These are phyloP conservation scores for Suhomyces canberraensis DNA, from an alignment of 805 yeast species.

Conservation along the genomic window DNA sequence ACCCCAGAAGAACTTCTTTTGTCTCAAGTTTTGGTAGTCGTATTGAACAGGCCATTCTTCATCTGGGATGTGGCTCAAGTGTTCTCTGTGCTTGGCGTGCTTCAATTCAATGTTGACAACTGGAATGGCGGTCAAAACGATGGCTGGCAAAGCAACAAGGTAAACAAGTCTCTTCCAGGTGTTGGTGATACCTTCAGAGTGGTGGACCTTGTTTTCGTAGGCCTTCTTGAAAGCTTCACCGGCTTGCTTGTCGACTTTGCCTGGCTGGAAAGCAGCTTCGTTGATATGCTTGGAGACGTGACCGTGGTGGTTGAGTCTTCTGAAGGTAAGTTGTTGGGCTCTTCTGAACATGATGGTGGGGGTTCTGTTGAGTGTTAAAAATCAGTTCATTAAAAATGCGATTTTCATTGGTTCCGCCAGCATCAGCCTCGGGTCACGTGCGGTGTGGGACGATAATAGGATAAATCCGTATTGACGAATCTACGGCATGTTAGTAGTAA, in stretches of 20 bases:
- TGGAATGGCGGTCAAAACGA: slow-evolving; percentile 72
- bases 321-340: slow-evolving; percentile 34
- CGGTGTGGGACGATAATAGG: too few relatives aligned
- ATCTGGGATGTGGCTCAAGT: slow-evolving; percentile 68
- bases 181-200: slow-evolving; percentile 70
- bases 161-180: slow-evolving; percentile 85
- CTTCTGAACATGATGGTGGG: slow-evolving; percentile 32
- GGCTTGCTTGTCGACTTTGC: slow-evolving; percentile 51
- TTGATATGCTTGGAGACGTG: slow-evolving; percentile 40
- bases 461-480: too few relatives aligned
- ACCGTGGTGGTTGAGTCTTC: slow-evolving; percentile 40
- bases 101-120: slow-evolving; percentile 78
- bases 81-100: slow-evolving; percentile 89
- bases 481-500: too few relatives aligned
- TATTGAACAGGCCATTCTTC: slow-evolving; percentile 92
- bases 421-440: too few relatives aligned
- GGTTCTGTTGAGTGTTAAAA: slow-evolving; percentile 1
- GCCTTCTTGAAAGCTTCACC: slow-evolving; percentile 68
- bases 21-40: slow-evolving; percentile 88
- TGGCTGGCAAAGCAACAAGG: slow-evolving; percentile 79
- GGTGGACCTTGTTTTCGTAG: slow-evolving; percentile 66
- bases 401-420: slow-evolving; percentile 5
- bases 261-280: slow-evolving; percentile 36
- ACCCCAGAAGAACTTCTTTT: slow-evolving; percentile 94
- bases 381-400: slow-evolving; percentile 5